Base-by-base conservation (phyloP, 176 grass and related monocot species). In the Avena atlantica region DNA sequence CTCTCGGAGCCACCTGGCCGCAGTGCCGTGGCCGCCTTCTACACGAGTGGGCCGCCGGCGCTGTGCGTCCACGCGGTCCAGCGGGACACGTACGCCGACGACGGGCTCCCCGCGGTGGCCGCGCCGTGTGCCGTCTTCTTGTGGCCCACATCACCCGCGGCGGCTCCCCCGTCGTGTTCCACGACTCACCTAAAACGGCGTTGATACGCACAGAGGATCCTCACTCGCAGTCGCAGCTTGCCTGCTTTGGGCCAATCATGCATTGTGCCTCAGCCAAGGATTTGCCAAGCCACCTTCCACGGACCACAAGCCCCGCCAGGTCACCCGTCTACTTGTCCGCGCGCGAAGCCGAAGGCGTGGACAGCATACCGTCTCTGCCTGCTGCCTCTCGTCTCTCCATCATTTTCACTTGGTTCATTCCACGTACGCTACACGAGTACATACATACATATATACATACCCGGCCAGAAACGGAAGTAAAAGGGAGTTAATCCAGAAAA, bases 241-340 rank as follows among this genome's bases (percentile, higher is more conserved):
- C 31, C 31, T 34, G 31, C 31, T 3, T 34, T 34, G 11, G 62
- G 20, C 42, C n/a, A 34, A 81, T 75, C 55, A 42, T 42, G 40
- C 40, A 60, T 23, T 40, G 19, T 24, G 12, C 50, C 19, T 20
- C 12, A 40, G 58, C 77, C 13, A 34, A 53, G 75, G 50, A 58
- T 67, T 78, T 53, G 61, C 52, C 84, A 62, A 62, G 78, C 69
- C 84, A 78, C 24, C 49, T 9, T 25, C 23, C 23, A 16, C 72
- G 9, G 13, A 75, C 15, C 56, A 48, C 56, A 16, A 9, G 65
- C 71, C 4, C 44, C 4, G 25, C 74, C 84, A 87, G 23, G 50
- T 80, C 85, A 80, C 12, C 12, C 65, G 1, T 73, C 27, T 72
- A 69, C 37, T 51, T 69, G 81, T 87, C 85, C 60, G n/a, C 51